Evolutionary conservation across 2,329 filamentous ascomycete genomes (phyloP).

Genomic region (Aschersonia sp.): DNA sequence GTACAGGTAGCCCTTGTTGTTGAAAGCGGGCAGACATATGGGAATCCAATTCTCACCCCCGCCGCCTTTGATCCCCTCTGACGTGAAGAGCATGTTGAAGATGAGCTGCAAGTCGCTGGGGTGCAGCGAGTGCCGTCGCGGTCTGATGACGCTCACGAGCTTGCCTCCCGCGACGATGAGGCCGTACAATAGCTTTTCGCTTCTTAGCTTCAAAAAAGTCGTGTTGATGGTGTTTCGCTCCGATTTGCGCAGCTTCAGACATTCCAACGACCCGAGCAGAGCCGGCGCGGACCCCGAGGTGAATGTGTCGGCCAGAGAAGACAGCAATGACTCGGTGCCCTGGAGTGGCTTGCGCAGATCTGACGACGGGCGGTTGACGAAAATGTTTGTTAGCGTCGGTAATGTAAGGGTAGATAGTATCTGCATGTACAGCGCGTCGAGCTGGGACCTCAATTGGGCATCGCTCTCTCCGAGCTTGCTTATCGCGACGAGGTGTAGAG

Average conservation of each 20-base stretch:
- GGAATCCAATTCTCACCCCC: conserved; percentile 96
- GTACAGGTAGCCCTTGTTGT: conserved; percentile 90
- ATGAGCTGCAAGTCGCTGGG: conserved; percentile 91
- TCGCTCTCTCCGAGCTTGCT: conserved; percentile 90
- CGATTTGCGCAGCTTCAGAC: conserved; percentile 78
- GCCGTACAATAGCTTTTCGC: conserved; percentile 74
- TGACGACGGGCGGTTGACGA: conserved; percentile 81
- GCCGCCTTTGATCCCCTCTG: conserved; percentile 77
- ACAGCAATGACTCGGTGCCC: conserved; percentile 81
- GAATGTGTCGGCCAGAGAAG: conserved; percentile 87
- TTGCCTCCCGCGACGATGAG: conserved; percentile 84
- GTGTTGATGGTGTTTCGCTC: conserved; percentile 80
- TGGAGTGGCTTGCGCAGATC: conserved; percentile 81
- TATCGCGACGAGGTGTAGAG: conserved; percentile 86
- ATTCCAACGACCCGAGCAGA: conserved; percentile 81
- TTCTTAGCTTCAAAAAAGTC: conserved; percentile 64
- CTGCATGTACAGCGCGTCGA: conserved; percentile 95
- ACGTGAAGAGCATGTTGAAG: conserved; percentile 99
- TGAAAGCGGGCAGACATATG: conserved; percentile 89
- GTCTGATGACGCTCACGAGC: conserved; percentile 87
- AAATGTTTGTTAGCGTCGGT: conserved; percentile 73
- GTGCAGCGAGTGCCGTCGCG: conserved; percentile 88
- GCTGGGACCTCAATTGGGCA: conserved; percentile 68
- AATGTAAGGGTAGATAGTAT: conserved; percentile 91
- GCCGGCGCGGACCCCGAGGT: conserved; percentile 83